phyloP scores from a whole-genome alignment of 2,329 filamentous ascomycete species.

The Colletotrichum musicola region DNA sequence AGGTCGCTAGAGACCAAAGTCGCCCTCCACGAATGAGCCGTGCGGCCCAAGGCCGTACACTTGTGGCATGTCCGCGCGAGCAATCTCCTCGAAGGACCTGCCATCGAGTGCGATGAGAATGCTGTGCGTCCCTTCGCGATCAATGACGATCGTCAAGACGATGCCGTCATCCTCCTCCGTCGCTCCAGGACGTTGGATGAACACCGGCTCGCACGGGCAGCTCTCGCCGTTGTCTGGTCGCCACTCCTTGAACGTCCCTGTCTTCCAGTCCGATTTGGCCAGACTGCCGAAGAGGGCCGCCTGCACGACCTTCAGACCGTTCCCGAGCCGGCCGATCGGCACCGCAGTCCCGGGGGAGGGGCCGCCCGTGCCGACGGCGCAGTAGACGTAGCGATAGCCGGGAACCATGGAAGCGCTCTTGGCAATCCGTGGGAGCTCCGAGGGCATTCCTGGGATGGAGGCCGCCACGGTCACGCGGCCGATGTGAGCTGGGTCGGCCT shows the following conservation, averaged over 20 bases:
- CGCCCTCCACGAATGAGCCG: constrained; percentile 36
- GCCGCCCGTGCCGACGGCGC: constrained; percentile 36
- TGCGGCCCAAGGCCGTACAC: constrained; percentile 33
- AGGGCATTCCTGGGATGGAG: constrained; percentile 35
- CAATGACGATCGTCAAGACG: constrained; percentile 38
- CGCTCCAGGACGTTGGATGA: constrained; percentile 37
- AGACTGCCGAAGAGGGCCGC: constrained; percentile 39
- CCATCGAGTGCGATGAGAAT: constrained; percentile 40
- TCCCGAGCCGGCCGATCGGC: constrained; percentile 33
- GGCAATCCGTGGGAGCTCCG: constrained; percentile 40
- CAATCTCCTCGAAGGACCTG: constrained; percentile 37
- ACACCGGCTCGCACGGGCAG: constrained; percentile 45
- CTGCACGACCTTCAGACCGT: constrained; percentile 25
- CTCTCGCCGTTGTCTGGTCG: constrained; percentile 41
- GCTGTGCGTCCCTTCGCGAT: constrained; percentile 38
- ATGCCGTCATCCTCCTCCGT: constrained; percentile 39
- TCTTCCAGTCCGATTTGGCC: constrained; percentile 40
- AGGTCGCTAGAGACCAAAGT: constrained; percentile 6
- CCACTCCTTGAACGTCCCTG: constrained; percentile 38
- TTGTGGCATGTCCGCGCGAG: constrained; percentile 39
- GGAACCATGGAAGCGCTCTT: constrained; percentile 36
- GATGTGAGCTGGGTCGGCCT: neutral
- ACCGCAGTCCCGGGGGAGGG: constrained; percentile 37
- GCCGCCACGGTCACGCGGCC: constrained; percentile 31
- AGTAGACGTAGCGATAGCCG: constrained; percentile 40